A percentile compares a stretch with the other conserved stretches of the same genome.
These are phyloP conservation scores for Penicillium freii DNA, from an alignment of 2,329 filamentous ascomycete genomes.

Conservation along the genomic window DNA sequence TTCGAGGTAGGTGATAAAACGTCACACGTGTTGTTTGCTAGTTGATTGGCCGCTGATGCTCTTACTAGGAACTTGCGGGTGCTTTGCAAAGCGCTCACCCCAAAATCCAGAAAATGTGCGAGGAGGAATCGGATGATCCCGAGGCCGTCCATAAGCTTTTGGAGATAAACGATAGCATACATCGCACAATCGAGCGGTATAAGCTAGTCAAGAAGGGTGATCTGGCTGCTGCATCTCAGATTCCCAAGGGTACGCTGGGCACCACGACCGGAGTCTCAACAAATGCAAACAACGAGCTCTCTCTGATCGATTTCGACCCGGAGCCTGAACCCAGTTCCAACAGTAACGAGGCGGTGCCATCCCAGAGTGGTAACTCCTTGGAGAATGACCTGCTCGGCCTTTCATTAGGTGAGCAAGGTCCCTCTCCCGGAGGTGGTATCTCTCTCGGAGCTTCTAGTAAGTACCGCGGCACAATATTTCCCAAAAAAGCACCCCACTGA, in stretches of 20 bases:
- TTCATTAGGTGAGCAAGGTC: constrained; percentile 70
- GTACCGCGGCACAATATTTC: not conserved
- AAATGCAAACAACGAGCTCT: constrained; percentile 74
- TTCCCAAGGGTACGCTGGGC: constrained; percentile 76
- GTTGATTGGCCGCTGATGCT: not conserved
- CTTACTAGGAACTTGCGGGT: constrained; percentile 72
- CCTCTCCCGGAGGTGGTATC: constrained; percentile 76
- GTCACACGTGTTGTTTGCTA: not conserved
- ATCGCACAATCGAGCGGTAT: constrained; percentile 92
- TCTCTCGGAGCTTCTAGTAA: constrained; percentile 70
- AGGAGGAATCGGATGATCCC: constrained; percentile 95
- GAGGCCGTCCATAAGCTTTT: constrained; percentile 93
- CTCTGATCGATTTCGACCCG: constrained; percentile 83
- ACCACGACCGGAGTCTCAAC: constrained; percentile 64
- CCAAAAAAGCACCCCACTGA: not conserved
- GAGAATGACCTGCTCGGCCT: constrained; percentile 90
- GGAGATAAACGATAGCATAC: constrained; percentile 98
- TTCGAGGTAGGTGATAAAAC: constrained; percentile 54
- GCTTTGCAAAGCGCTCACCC: constrained; percentile 90
- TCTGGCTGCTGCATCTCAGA: constrained; percentile 74
- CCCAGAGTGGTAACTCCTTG: constrained; percentile 61
- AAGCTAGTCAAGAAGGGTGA: constrained; percentile 96
- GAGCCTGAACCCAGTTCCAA: constrained; percentile 49
- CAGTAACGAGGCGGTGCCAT: constrained; percentile 45
- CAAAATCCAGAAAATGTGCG: constrained; percentile 99